Conservation (phyloP, 2,329 filamentous ascomycete genomes). For the Epichloe typhina region DNA sequence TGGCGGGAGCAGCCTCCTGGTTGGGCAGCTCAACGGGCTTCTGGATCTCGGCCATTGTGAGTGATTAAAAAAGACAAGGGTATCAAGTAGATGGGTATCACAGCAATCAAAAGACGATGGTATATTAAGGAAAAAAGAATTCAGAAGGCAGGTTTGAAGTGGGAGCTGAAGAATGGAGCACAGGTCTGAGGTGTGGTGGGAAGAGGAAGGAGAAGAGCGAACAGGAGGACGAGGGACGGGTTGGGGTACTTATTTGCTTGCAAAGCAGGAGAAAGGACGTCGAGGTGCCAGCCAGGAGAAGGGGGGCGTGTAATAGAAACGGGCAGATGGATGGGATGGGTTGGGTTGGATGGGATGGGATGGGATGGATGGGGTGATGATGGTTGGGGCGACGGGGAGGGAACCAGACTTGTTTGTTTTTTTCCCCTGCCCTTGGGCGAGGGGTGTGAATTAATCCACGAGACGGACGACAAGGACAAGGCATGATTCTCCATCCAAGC, state of each 20-base stretch:
- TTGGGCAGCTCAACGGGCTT: constrained; percentile 43
- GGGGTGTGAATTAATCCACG: not conserved
- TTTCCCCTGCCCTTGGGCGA: not conserved
- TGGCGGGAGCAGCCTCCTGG: constrained; percentile 36
- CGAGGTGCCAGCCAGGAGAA: constrained; percentile 7
- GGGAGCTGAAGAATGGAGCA: constrained; percentile 12
- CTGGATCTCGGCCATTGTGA: constrained; percentile 60
- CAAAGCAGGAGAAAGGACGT: constrained; percentile 7
- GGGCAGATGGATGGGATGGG: not conserved
- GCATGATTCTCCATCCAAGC: not conserved
- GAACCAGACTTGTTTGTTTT: not conserved
- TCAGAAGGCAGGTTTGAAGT: constrained; percentile 20
- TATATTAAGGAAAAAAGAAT: constrained; percentile 25
- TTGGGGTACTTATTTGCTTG: constrained; percentile 30
- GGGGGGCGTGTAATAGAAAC: constrained; percentile 5
- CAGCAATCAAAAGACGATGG: constrained; percentile 30
- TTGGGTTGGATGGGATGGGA: not conserved
- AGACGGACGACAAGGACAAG: not conserved
- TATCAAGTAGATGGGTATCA: constrained; percentile 37
- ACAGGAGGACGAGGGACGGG: constrained; percentile 16
- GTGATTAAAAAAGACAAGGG: constrained; percentile 22
- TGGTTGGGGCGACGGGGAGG: not conserved
- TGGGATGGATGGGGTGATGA: not conserved
- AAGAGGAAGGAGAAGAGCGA: constrained; percentile 16
- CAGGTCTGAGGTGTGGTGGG: constrained; percentile 20